phyloP scores from a whole-genome alignment of 2,329 filamentous ascomycete genomes.

The Drechslerella stenobrocha region DNA sequence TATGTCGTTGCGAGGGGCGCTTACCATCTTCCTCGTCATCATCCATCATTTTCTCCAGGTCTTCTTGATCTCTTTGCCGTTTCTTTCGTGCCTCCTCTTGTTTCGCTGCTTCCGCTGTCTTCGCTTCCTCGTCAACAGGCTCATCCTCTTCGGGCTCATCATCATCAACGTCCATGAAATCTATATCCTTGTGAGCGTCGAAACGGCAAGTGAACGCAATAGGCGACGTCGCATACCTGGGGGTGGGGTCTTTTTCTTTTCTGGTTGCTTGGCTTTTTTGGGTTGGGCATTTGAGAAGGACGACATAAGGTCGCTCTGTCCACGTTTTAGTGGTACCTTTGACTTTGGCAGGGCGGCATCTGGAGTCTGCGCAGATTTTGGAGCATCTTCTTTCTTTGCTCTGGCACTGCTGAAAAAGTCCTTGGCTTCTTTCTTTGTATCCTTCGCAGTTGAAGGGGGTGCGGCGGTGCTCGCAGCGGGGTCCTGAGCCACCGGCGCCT shows the following conservation, averaged over 20 bases:
- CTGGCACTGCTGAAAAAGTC: constrained; percentile 39
- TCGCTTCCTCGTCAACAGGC: constrained; percentile 57
- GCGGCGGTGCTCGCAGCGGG: not conserved
- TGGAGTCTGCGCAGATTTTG: constrained; percentile 12
- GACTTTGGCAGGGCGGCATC: constrained; percentile 27
- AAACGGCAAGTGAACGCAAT: not conserved
- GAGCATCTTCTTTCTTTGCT: constrained; percentile 24
- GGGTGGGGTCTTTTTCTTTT: constrained; percentile 51
- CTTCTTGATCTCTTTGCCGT: constrained; percentile 68
- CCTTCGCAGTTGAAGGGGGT: constrained; percentile 16
- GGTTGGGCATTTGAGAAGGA: constrained; percentile 46
- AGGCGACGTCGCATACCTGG: constrained; percentile 16
- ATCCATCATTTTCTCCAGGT: constrained; percentile 75
- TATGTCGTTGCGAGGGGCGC: constrained; percentile 54
- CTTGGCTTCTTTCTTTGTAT: constrained; percentile 28
- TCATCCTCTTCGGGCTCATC: constrained; percentile 63
- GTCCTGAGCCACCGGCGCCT: constrained; percentile 15
- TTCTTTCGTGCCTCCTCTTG: constrained; percentile 55
- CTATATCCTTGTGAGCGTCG: constrained; percentile 18
- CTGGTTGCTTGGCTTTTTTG: constrained; percentile 55
- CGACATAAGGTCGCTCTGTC: constrained; percentile 45
- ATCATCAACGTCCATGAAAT: constrained; percentile 54
- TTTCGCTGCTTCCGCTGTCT: constrained; percentile 44
- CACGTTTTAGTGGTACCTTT: constrained; percentile 37
- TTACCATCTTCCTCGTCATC: constrained; percentile 63